phyloP scores from a whole-genome alignment of 108 stramenopile genomes.

The Schizochytrium sp. region DNA sequence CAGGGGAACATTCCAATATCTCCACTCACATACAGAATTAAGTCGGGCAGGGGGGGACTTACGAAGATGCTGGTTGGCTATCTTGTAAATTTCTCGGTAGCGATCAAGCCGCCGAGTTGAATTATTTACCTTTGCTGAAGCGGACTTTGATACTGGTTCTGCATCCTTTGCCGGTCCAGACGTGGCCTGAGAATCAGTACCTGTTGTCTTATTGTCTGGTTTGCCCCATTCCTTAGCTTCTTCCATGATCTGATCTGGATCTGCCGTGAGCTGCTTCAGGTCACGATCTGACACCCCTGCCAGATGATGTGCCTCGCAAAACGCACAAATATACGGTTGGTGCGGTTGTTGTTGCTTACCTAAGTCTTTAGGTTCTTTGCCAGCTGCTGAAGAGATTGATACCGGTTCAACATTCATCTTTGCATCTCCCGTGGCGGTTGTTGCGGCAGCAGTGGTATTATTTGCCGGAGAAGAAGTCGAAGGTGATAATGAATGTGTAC shows the following conservation, averaged over 20 bases:
- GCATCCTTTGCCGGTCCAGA: no score
- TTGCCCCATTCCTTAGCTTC: no score
- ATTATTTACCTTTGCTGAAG: no score
- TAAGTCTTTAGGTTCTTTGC: background rate
- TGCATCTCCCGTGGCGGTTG: background rate
- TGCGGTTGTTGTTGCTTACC: background rate
- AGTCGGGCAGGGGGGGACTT: background rate
- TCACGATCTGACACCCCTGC: background rate
- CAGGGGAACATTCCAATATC: constrained; percentile 16
- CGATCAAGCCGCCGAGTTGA: no score
- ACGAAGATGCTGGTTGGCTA: background rate
- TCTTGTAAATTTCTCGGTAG: background rate
- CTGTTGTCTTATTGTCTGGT: no score
- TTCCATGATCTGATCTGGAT: no score
- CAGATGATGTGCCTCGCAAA: constrained; percentile 2
- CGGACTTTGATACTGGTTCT: no score
- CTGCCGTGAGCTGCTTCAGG: background rate
- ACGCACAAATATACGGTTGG: background rate
- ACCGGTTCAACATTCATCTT: background rate
- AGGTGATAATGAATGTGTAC: background rate
- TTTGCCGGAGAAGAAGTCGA: background rate
- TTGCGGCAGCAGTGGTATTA: background rate
- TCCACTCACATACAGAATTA: background rate
- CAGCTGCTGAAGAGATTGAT: background rate
- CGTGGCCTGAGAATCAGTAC: no score